Base-by-base conservation (phyloP, 495 filamentous ascomycete genomes). In the Podospora anserina region DNA sequence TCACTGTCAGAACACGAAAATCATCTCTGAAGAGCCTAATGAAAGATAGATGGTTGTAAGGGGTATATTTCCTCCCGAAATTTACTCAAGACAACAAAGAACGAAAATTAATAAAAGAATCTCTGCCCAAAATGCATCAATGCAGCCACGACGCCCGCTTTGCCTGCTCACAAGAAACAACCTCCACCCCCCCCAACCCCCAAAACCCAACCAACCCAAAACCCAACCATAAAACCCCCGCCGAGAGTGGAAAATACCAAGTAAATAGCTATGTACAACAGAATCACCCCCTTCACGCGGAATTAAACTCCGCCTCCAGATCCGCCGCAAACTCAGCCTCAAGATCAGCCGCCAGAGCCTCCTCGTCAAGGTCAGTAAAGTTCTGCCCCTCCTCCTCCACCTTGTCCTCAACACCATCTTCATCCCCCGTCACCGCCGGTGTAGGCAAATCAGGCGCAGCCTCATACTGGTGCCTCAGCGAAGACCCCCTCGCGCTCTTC, bases 291-390 rank as follows among this genome's bases (percentile, higher is more conserved):
- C 26, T 57, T 49, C 39, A 66, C 23, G n/a, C 63, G n/a, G 54
- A 56, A 20, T 4, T 64, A 15, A 13, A 53, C 1, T 61, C 61
- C 2, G 16, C 70, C 30, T 39, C 57, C 49, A 28, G n/a, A 28
- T 61, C 69, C 27, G 53, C 64, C 13, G 39, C 68, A n/a, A 64
- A 61, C 68, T 65, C 72, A 13, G 85, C 84, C 66, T 88, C 87
- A 62, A 91, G 82, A 69, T 92, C 88, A 13, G 86, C 85, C 73
- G 91, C 89, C 20, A 91, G 76, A 57, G 85, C 88, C 58, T 87
- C 88, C 32, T 88, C 88, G 9, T 86, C 84, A 20, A 85, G 85
- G 44, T 82, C 81, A 23, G 80, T 78, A 49, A 82, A 80, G 18
- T 80, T 79, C 4, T 72, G 76, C 11, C 71, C 75, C 28, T 77